Base-by-base conservation (phyloP, 2,329 filamentous ascomycete genomes). In the Ascochyta koolunga region DNA sequence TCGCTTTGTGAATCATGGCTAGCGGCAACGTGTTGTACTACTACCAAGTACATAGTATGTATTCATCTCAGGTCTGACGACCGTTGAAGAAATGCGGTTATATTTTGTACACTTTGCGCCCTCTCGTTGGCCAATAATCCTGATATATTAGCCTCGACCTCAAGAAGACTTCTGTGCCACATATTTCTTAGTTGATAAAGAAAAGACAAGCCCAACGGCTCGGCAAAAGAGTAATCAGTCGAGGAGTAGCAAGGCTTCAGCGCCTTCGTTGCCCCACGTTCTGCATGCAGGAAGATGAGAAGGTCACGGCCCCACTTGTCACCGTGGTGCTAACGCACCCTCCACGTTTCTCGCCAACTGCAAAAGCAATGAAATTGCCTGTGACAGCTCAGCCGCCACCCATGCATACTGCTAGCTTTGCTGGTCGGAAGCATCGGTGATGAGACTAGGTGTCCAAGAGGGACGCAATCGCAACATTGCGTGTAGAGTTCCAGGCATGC, bases 61-160 rank as follows among this genome's bases (percentile, higher is more conserved):
- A 56, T 52, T 54, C 37, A 70, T 65, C 67, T 67, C 66, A 61
- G 66, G 57, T 66, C 67, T 48, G 51, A 36, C 22, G 13, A 32
- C 51, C 40, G 45, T 15, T 37, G 9, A 37, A 35, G 40, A 25
- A 32, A 32, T 24, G 40, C 31, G 44, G 25, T 25, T 35, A 15
- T 38, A 27, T 49, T 40, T 22, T 6, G 16, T 3, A 22, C 9
- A 19, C 38, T 31, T 16, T 24, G 32, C 13, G 32, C 39, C 8
- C n/a, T 43, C 18, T 37, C 32, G 31, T 32, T 50, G 29, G 40
- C 11, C 25, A 25, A 5, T 15, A 4, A 42, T 18, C 22, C 3
- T 11, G 24, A 19, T 7, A 11, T 18, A 10, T 25, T 29, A 15
- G 25, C 18, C 39, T 24, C 11, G 16, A 25, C 18, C 19, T 31